Base-by-base conservation (phyloP, 768 basidiomycete genomes). In the Xerocomellus amylosporus region DNA sequence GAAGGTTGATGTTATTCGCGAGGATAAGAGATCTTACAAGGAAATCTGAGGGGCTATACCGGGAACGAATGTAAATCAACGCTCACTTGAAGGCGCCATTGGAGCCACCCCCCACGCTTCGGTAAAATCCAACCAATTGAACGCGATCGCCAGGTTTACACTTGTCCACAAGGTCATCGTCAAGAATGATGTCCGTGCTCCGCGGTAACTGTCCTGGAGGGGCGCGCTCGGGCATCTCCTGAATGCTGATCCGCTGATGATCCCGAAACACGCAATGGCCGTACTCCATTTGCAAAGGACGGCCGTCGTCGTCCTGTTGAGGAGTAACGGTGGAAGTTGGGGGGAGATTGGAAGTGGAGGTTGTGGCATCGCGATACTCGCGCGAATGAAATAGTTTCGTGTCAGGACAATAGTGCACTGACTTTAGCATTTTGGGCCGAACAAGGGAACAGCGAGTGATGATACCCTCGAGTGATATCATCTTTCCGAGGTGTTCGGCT, bases 151-250 rank as follows among this genome's bases (percentile, higher is more conserved):
- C 97, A 7, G 97, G 96, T 72, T 99, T 99, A 70, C 93, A 97
- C 66, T 84, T 87, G 74, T 99, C 97, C 31, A 99, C 97, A 46
- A 98, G 76, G 70, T 99, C 97, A 59, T 97, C 95, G 61, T 97
- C 96, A 59, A 98, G 73, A 42, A 98, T 90, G 49, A 98, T 88
- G 71, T 99, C 97, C 34, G 93, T 94, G 64, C 94, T 95, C 45
- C 97, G 82, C 42, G 97, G 97, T 28, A 99, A 78, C 71, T 98
- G 96, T 28, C 97, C 97, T 41, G 97, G 90, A 24, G 97, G 97
- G 14, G 97, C 95, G 22, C 97, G 86, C 73, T 99, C 97, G 3
- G 97, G 97, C 96, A 99, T 98, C 68, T 99, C 97, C 75, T 99
- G 97, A 58, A 99, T 98, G 71, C 87, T 93, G 67, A 98, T 91